These are phyloP conservation scores for Macrotyloma uniflorum DNA, from an alignment of 306 rosid genomes.

Conservation along the genomic window DNA sequence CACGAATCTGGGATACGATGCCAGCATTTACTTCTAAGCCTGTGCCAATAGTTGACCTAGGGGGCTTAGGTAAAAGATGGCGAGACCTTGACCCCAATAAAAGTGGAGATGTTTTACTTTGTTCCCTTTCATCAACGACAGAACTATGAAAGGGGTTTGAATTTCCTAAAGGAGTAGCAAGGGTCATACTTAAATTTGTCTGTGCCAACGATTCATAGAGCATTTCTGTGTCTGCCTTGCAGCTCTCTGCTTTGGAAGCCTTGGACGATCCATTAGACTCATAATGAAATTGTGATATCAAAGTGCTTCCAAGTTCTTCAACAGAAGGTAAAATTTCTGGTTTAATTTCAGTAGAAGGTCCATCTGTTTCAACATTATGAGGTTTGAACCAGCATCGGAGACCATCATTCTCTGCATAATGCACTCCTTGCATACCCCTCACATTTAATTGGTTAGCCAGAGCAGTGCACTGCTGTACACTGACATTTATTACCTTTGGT, in stretches of 20 bases:
- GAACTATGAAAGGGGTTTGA: slow-evolving; percentile 53
- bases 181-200: slow-evolving; percentile 76
- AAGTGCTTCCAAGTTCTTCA: slow-evolving; percentile 59
- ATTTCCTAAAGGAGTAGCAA: slow-evolving; percentile 66
- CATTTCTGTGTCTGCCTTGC: slow-evolving; percentile 55
- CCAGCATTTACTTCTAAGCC: slow-evolving; percentile 70
- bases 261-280: slow-evolving; percentile 65
- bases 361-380: slow-evolving; percentile 55
- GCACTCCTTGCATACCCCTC: slow-evolving; percentile 53
- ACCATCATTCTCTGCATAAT: slow-evolving; percentile 58
- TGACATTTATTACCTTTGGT: slow-evolving; percentile 49
- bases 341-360: slow-evolving; percentile 60
- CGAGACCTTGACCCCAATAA: slow-evolving; percentile 74
- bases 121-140: slow-evolving; percentile 69
- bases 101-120: slow-evolving; percentile 58
- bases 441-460: slow-evolving; percentile 51
- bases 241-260: slow-evolving; percentile 58
- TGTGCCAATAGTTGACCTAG: slow-evolving; percentile 66
- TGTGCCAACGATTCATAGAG: slow-evolving; percentile 75
- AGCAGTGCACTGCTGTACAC: slow-evolving; percentile 51
- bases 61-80: slow-evolving; percentile 82
- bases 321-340: slow-evolving; percentile 56
- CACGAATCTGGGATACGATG: slow-evolving; percentile 79
- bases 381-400: slow-evolving; percentile 68
- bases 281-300: slow-evolving; percentile 52